phyloP scores from a whole-genome alignment of 2,329 filamentous ascomycete genomes.

The Acephala macrosclerotiorum region DNA sequence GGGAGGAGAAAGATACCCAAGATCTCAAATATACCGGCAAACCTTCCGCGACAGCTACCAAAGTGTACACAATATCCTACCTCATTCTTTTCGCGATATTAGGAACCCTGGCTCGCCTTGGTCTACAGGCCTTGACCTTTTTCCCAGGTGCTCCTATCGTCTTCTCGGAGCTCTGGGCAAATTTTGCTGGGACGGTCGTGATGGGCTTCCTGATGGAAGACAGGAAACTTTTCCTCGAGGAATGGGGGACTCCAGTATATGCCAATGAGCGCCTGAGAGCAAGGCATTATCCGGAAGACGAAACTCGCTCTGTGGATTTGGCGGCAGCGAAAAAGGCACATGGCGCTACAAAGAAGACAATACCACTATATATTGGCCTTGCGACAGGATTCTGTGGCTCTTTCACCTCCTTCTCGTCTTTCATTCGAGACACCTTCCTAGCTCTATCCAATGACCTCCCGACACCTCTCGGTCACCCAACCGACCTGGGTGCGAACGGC shows the following conservation, averaged over 20 bases:
- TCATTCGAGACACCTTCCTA: slow-evolving; percentile 79
- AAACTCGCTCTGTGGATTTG: too few species aligned
- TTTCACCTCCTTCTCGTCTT: slow-evolving; percentile 85
- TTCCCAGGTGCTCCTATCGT: slow-evolving; percentile 79
- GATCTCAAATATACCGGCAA: too few species aligned
- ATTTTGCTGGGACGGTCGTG: slow-evolving; percentile 77
- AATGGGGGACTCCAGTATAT: too few species aligned
- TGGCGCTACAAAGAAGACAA: slow-evolving; percentile 77
- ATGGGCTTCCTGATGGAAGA: slow-evolving; percentile 88
- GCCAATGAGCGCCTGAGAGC: too few species aligned
- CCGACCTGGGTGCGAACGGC: slow-evolving; percentile 70
- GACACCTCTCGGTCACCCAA: slow-evolving; percentile 81
- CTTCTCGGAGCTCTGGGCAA: slow-evolving; percentile 83
- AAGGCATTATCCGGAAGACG: too few species aligned
- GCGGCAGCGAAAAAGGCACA: slow-evolving; percentile 41
- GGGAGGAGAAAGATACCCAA: too few species aligned
- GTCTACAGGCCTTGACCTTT: slow-evolving; percentile 76
- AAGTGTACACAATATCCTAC: too few species aligned
- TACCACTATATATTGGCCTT: slow-evolving; percentile 84
- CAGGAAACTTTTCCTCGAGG: slow-evolving; percentile 66
- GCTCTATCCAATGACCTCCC: too few species aligned
- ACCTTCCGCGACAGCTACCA: too few species aligned
- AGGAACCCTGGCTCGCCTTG: slow-evolving; percentile 83
- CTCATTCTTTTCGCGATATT: too few species aligned
- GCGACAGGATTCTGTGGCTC: slow-evolving; percentile 88